Evolutionary conservation across 2,329 filamentous ascomycete genomes (phyloP), one percentile per base, ranked within the genome.

Genomic region (Whalleya microplaca): DNA sequence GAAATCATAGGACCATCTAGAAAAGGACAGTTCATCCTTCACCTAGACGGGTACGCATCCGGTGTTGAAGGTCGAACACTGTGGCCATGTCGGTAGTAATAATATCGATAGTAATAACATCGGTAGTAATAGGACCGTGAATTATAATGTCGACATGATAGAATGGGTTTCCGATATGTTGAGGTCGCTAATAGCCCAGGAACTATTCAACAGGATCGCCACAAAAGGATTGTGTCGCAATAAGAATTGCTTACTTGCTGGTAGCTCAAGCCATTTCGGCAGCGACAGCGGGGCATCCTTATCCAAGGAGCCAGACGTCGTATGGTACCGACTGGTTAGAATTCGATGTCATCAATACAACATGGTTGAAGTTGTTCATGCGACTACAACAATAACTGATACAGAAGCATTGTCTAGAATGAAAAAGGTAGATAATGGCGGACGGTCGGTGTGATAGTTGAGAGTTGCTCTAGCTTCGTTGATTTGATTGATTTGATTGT

Each of bases 1-100:
- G 19, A 44, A 19, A 41, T 44, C 19, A n/a, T 27, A 21, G 23
- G 41, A 45, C 44, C 18, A 45, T 51, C 19, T 44, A 52, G 19
- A 42, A 14, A 29, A 59, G 42, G 27, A 37, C 20, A 37, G 41
- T 40, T 45, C 23, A 41, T 12, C 32, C 37, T 52, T 45, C 21
- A 23, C 42, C 43, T 43, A 45, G 21, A 44, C 19, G 40, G 44
- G 6, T 20, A 23, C 29, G 12, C 37, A 10, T 41, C 49, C 16
- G 40, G 50, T 20, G 18, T 23, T 44, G 20, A 16, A 16, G 16
- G 14, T 16, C 21, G 19, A 40, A 21, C 21, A 19, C 41, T 41
- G 2, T 51, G 45, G 51, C 16, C 12, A 45, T 43, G 18, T 55
- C 23, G n/a, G 16, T 21, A 6, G 45, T 19, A 46, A 41, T 23